A percentile compares a stretch with the other conserved stretches of the same genome.
Evolutionary conservation across 2,329 filamentous ascomycete genomes (phyloP).

Genomic region (Sporothrix pseudoabietina): DNA sequence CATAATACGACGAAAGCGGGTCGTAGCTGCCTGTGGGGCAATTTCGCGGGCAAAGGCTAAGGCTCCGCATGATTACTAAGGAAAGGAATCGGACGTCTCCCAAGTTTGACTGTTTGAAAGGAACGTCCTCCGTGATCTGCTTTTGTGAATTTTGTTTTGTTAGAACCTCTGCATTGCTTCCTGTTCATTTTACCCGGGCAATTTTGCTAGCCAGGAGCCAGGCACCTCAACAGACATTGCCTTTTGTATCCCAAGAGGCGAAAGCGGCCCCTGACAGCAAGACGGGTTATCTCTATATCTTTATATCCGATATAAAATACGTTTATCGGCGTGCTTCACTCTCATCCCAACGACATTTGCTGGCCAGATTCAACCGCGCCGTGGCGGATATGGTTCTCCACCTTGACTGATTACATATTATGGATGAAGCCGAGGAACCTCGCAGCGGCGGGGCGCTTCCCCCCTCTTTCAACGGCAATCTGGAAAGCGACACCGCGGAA

Average conservation of each 20-base stretch:
- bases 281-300: not conserved
- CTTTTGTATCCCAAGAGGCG: too few relatives aligned
- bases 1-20: not conserved
- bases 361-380: not conserved
- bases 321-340: not conserved
- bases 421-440: not conserved
- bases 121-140: too few relatives aligned
- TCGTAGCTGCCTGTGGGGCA: not conserved
- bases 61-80: not conserved
- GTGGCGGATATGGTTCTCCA: not conserved
- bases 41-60: not conserved
- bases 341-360: not conserved
- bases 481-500: constrained; percentile 83
- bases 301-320: not conserved
- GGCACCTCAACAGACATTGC: too few relatives aligned
- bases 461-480: constrained; percentile 32
- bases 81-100: not conserved
- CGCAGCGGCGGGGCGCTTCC: not conserved
- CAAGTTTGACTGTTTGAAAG: too few relatives aligned
- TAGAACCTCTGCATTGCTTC: too few relatives aligned
- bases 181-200: too few relatives aligned
- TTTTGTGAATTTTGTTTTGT: too few relatives aligned
- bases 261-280: too few relatives aligned
- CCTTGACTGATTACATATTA: not conserved
- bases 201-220: too few relatives aligned